These are phyloP conservation scores for Leptographium procerum DNA, from an alignment of 2,329 filamentous ascomycete genomes.

Conservation along the genomic window DNA sequence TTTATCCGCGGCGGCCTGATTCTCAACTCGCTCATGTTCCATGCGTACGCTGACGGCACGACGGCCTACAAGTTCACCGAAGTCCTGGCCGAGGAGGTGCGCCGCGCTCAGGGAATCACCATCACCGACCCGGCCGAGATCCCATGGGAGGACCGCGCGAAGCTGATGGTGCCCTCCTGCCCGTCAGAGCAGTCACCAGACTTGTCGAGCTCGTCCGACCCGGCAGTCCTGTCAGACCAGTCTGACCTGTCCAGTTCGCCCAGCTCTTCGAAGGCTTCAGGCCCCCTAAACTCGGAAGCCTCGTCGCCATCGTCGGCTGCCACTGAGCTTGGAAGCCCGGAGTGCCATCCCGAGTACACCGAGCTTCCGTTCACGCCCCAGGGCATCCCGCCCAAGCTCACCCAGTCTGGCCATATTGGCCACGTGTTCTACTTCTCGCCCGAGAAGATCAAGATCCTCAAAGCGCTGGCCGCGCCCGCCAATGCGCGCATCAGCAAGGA, in stretches of 20 bases:
- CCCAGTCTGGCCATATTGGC: neutral
- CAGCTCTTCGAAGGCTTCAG: no score
- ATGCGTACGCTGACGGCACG: slow-evolving; percentile 1
- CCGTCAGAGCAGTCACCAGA: no score
- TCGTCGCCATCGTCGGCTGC: no score
- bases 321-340: neutral
- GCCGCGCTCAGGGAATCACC: neutral
- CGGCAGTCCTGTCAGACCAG: no score
- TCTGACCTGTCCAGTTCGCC: no score
- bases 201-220: no score
- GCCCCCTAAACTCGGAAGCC: no score
- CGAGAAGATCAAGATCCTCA: neutral
- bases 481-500: neutral
- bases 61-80: slow-evolving; percentile 4
- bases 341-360: neutral
- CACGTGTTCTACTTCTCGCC: slow-evolving; percentile 3
- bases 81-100: neutral
- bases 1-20: neutral
- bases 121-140: neutral
- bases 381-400: neutral
- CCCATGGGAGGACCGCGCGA: neutral
- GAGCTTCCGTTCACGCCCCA: slow-evolving; percentile 1
- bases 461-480: neutral
- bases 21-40: neutral
- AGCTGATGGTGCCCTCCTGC: no score